These are phyloP conservation scores for Phlyctochytrium bullatum DNA, from an alignment of 192 early-diverging fungal species.

Conservation along the genomic window DNA sequence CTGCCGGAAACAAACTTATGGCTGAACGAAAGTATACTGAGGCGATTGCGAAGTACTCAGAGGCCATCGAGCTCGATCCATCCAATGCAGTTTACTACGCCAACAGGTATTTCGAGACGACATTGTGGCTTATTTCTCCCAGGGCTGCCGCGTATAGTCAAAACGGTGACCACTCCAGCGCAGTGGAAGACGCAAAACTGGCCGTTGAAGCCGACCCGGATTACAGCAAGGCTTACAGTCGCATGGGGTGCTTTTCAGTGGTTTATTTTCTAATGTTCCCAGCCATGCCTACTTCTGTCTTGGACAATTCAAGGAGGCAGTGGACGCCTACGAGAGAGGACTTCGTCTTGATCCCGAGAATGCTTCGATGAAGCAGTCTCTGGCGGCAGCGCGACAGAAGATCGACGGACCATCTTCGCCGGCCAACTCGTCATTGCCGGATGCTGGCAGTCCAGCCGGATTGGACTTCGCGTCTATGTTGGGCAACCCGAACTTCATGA, in stretches of 20 bases:
- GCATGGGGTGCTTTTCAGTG: conserved; percentile 66
- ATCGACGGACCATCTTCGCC: conserved; percentile 13
- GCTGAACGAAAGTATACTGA: conserved; percentile 76
- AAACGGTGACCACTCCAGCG: conserved; percentile 78
- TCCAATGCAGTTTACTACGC: conserved; percentile 94
- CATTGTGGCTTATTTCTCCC: neutral
- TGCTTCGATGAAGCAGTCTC: conserved; percentile 72
- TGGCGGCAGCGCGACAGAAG: conserved; percentile 63
- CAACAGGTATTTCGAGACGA: conserved; percentile 68
- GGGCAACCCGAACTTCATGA: conserved; percentile 94
- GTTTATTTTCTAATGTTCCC: neutral
- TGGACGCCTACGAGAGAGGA: conserved; percentile 87
- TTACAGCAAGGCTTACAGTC: conserved; percentile 92
- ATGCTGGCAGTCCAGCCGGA: conserved; percentile 46
- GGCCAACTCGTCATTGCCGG: conserved; percentile 18
- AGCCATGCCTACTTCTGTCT: conserved; percentile 91
- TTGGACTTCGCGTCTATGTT: conserved; percentile 80
- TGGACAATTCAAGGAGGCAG: conserved; percentile 78
- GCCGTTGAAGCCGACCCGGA: conserved; percentile 81
- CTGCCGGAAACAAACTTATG: conserved; percentile 83
- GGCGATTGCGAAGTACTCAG: conserved; percentile 85
- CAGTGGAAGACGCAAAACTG: conserved; percentile 82
- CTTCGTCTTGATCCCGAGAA: conserved; percentile 77
- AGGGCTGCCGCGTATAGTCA: conserved; percentile 95
- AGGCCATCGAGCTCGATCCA: conserved; percentile 82